Conservation (phyloP, 2,329 filamentous ascomycete species). For the Fusarium transvaalense region DNA sequence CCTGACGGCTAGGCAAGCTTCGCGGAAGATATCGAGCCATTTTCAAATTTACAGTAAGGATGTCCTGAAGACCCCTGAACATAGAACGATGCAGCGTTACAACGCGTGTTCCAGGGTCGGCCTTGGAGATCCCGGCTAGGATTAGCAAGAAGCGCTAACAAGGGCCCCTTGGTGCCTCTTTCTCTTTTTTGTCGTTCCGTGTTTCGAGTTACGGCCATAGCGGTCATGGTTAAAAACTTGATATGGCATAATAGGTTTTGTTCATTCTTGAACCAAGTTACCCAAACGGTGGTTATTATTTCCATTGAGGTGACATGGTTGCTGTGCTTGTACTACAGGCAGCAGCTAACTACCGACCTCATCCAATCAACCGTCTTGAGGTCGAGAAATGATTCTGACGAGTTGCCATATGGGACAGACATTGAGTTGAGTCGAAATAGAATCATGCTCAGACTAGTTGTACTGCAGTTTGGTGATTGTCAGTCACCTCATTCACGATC, state of each 20-base stretch:
- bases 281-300: slow-evolving; percentile 19
- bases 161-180: slow-evolving; percentile 19
- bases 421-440: not conserved
- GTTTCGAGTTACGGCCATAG: slow-evolving; percentile 47
- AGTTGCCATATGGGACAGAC: not conserved
- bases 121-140: slow-evolving; percentile 6
- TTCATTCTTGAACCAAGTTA: slow-evolving; percentile 11
- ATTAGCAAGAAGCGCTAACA: slow-evolving; percentile 3
- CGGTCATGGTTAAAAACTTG: slow-evolving; percentile 29
- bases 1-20: slow-evolving; percentile 9
- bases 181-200: slow-evolving; percentile 33
- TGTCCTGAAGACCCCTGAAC: slow-evolving; percentile 14
- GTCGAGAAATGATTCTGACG: slow-evolving; percentile 1
- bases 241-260: slow-evolving; percentile 20
- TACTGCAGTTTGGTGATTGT: slow-evolving; percentile 14
- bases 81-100: slow-evolving; percentile 24
- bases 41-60: slow-evolving; percentile 13
- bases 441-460: not conserved
- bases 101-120: slow-evolving; percentile 3
- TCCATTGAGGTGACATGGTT: slow-evolving; percentile 30
- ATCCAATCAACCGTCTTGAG: not conserved
- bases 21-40: slow-evolving; percentile 16
- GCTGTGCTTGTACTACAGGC: not conserved
- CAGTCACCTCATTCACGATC: slow-evolving; percentile 36
- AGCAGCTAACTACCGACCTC: not conserved